Evolutionary conservation across 345 rosid species (phyloP), one percentile per base, ranked within the genome.

Genomic region (Conringia planisiliqua): DNA sequence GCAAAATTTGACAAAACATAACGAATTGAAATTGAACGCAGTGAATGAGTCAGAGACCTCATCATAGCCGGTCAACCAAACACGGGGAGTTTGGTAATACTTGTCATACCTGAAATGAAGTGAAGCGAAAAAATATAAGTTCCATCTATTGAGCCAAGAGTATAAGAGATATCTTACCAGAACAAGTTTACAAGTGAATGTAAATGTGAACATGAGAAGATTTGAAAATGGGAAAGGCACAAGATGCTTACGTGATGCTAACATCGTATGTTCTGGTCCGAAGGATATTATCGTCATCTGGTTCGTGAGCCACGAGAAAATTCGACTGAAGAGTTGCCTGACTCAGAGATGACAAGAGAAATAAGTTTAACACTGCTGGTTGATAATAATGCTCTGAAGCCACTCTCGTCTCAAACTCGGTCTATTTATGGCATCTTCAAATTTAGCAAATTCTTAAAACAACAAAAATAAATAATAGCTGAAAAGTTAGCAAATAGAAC

Each of bases 251-350:
- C 98, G 99, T 90, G 79, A 96, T 96, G 91, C 93, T 96, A 79
- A 96, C 83, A 87, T 92, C 99, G 77, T 96, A 96, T 42, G 99
- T 92, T 70, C 99, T 90, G 24, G 99, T 96, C 44, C 93, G 83
- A 52, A 96, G 85, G 54, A 96, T 92, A 73, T 90, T 90, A 82
- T 92, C 94, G 38, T 92, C 97, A 68, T 87, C 96, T 66, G 97
- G 96, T 71, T 96, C 93, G 17, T 90, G 90, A 60, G 96, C 99
- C 75, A 88, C 90, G 10, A 87, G 82, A 81, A 86, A 88, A 3
- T 85, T 86, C 48, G 91, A 52, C 35, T 78, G 98, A 61, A 92
- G 86, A 20, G 97, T 96, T 71, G 99, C 98, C 98, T 96, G 82
- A 74, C 6, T 20, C 76, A 51, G 27, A 71, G 12, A 71, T 46